Conservation (phyloP, 345 rosid genomes). For the Dovyalis caffra region DNA sequence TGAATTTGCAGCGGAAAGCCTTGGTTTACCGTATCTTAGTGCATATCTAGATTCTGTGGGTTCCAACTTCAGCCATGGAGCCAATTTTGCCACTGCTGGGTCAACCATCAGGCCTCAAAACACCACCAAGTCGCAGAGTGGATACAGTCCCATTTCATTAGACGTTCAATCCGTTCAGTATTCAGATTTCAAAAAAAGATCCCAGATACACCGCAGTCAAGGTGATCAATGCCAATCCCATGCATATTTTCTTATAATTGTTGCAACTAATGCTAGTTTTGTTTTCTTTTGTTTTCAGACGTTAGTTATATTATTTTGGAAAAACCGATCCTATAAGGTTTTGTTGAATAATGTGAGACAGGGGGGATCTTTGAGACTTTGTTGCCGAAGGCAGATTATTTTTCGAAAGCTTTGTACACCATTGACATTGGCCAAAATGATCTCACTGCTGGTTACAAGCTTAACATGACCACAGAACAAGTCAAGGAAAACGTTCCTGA, state of each 20-base stretch:
- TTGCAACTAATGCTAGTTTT: too few relatives aligned
- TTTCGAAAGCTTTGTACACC: slow-evolving; percentile 48
- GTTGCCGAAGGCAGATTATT: slow-evolving; percentile 48
- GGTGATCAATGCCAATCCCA: slow-evolving; percentile 39
- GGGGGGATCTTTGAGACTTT: slow-evolving; percentile 22
- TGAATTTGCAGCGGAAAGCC: slow-evolving; percentile 40
- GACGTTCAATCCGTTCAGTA: slow-evolving; percentile 60
- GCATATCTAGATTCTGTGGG: slow-evolving; percentile 64
- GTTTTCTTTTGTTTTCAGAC: too few relatives aligned
- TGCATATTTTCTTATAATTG: not conserved
- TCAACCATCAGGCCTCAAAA: slow-evolving; percentile 63
- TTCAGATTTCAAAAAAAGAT: slow-evolving; percentile 49
- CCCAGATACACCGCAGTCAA: slow-evolving; percentile 34
- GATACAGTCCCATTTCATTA: slow-evolving; percentile 67
- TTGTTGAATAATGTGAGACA: not conserved
- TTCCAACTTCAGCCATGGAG: slow-evolving; percentile 78
- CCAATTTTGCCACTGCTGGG: slow-evolving; percentile 80
- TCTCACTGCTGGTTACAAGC: slow-evolving; percentile 60
- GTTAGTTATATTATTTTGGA: not conserved
- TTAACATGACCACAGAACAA: slow-evolving; percentile 56
- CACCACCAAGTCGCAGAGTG: slow-evolving; percentile 54
- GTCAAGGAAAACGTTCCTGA: slow-evolving; percentile 61
- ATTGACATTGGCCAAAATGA: slow-evolving; percentile 79
- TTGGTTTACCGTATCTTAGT: slow-evolving; percentile 51
- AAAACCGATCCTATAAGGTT: too few relatives aligned